Conservation (phyloP, 2,329 filamentous ascomycete species). For the Sporothrix brunneoviolacea region DNA sequence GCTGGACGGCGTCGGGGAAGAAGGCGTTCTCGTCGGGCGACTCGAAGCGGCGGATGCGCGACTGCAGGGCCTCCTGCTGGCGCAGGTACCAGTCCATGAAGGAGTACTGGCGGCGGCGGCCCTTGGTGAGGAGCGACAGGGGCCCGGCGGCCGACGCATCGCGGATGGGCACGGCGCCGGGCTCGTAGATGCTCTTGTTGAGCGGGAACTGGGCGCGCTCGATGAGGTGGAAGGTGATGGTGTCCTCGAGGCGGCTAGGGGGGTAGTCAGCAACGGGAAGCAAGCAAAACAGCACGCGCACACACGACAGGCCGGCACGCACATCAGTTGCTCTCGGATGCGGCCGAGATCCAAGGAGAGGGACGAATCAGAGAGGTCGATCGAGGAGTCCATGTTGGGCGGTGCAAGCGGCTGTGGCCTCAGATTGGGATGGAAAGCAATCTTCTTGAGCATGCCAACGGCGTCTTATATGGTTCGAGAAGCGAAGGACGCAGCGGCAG, state of each 20-base stretch:
- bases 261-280: conserved; percentile 9
- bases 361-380: conserved; percentile 77
- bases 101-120: conserved; percentile 47
- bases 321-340: conserved; percentile 94
- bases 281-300: not conserved
- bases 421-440: too few species aligned
- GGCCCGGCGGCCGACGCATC: conserved; percentile 26
- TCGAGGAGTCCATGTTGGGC: conserved; percentile 72
- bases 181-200: conserved; percentile 78
- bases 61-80: conserved; percentile 87
- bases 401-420: too few species aligned
- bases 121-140: conserved; percentile 1
- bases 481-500: not conserved
- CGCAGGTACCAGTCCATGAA: conserved; percentile 92
- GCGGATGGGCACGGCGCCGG: conserved; percentile 74
- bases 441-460: too few species aligned
- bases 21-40: conserved; percentile 97
- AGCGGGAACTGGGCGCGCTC: conserved; percentile 96
- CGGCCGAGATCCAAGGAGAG: conserved; percentile 84
- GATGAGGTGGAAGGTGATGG: conserved; percentile 93
- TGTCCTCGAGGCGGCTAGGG: conserved; percentile 85
- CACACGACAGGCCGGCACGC: conserved; percentile 25
- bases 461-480: too few species aligned
- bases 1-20: conserved; percentile 74
- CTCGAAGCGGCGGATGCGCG: conserved; percentile 87